A percentile compares a stretch with the other conserved stretches of the same genome.
phyloP scores from a whole-genome alignment of 495 filamentous ascomycete species.

The Xylaria flabelliformis region DNA sequence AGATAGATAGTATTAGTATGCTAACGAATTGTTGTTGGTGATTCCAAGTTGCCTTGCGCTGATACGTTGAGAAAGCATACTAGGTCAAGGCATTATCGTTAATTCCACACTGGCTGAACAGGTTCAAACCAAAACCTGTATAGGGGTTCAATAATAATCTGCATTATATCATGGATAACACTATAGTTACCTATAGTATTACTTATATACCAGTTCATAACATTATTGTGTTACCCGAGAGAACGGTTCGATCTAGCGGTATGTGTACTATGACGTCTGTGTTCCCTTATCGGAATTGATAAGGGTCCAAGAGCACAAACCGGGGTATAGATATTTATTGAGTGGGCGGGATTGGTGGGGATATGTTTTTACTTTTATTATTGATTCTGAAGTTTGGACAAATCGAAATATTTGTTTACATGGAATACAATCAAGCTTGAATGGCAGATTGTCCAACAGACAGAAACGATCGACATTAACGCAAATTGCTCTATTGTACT shows the following conservation, averaged over 20 bases:
- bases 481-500: background rate
- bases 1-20: too few species aligned
- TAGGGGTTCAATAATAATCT: background rate
- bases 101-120: background rate
- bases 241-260: constrained; percentile 5
- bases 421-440: background rate
- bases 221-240: background rate
- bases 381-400: background rate
- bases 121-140: background rate
- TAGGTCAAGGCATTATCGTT: too few species aligned
- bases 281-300: constrained; percentile 3
- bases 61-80: too few species aligned
- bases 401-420: background rate
- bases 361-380: background rate
- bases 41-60: too few species aligned
- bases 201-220: background rate
- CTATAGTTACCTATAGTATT: background rate
- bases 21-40: too few species aligned
- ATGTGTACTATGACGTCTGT: constrained; percentile 2
- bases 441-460: background rate
- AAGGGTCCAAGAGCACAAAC: background rate
- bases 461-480: background rate
- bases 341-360: background rate
- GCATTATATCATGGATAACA: background rate
- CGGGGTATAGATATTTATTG: background rate